Evolutionary conservation across 2,329 filamentous ascomycete species (phyloP), one percentile per base, ranked within the genome.

Genomic region (Cladophialophora carrionii): DNA sequence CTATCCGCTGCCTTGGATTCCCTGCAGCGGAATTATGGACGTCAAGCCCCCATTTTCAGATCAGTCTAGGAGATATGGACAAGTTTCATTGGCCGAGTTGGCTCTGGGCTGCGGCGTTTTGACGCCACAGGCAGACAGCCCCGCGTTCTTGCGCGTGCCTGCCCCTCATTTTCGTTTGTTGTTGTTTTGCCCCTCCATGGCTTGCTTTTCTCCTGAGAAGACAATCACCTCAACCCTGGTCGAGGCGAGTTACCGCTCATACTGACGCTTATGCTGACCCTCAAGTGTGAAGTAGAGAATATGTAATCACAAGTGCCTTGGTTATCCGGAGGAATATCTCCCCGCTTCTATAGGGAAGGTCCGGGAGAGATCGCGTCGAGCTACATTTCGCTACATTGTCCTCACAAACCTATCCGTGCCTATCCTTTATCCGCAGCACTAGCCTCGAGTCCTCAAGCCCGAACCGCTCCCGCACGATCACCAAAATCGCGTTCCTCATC

Each of bases 351-450:
- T 12, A 29, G n/a, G 26, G 9, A 24, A 37, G 34, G 43, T 53
- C 29, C 31, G 37, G 22, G 48, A 51, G 20, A 60, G 32, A 29
- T 24, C 34, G 20, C 29, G 24, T 31, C 26, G 9, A n/a, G 43
- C n/a, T 22, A 37, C 26, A 32, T 34, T 32, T 60, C 57, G 48
- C 22, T 60, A 22, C 46, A 60, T 31, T 46, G 31, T 46, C 2
- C 48, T 60, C 56, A 58, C 26, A 20, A 54, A 26, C 12, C 4
- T 51, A 53, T 46, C 37, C 46, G 37, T 31, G 24, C 4, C 24
- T 34, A 58, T 43, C 56, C 56, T 58, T 58, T 34, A 14, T 34
- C 56, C 56, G 26, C 31, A 58, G 55, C 37, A 46, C 26, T 48
- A 52, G 22, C 20, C 8, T 46, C 14, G 17, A 43, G n/a, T 43